phyloP scores from a whole-genome alignment of 768 basidiomycete genomes.

The Hericium coralloides region DNA sequence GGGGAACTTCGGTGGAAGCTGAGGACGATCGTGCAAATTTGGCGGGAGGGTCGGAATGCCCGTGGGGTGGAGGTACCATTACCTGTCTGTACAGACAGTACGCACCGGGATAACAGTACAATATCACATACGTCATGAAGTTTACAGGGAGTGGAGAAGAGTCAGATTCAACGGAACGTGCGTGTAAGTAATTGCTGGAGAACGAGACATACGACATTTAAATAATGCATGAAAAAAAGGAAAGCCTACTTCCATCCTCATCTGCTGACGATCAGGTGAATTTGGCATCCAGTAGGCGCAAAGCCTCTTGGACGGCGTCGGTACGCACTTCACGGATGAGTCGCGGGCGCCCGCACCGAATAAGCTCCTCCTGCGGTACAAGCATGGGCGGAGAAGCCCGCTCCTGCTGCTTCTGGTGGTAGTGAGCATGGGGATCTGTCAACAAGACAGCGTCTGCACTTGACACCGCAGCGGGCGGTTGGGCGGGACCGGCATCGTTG shows the following conservation, averaged over 20 bases:
- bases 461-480: slow-evolving; percentile 2
- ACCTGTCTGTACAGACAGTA: no score
- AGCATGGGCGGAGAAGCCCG: slow-evolving; percentile 36
- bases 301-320: slow-evolving; percentile 66
- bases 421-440: slow-evolving; percentile 46
- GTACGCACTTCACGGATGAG: slow-evolving; percentile 57
- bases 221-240: no score
- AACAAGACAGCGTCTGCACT: slow-evolving; percentile 32
- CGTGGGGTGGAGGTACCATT: no score
- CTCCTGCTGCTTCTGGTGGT: slow-evolving; percentile 34
- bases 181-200: no score
- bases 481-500: slow-evolving; percentile 1
- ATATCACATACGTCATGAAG: no score
- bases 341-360: slow-evolving; percentile 49
- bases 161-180: no score
- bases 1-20: slow-evolving; percentile 31
- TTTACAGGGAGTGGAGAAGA: no score
- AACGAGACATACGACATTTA: no score
- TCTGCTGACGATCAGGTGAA: slow-evolving; percentile 10
- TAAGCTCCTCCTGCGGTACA: slow-evolving; percentile 51
- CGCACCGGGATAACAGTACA: no score
- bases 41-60: slow-evolving; percentile 9
- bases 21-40: slow-evolving; percentile 36
- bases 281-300: slow-evolving; percentile 57
- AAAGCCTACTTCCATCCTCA: not conserved